A percentile compares a stretch with the other conserved stretches of the same genome.
phyloP scores from a whole-genome alignment of 176 grass and related monocot species.

The Canna indica region DNA sequence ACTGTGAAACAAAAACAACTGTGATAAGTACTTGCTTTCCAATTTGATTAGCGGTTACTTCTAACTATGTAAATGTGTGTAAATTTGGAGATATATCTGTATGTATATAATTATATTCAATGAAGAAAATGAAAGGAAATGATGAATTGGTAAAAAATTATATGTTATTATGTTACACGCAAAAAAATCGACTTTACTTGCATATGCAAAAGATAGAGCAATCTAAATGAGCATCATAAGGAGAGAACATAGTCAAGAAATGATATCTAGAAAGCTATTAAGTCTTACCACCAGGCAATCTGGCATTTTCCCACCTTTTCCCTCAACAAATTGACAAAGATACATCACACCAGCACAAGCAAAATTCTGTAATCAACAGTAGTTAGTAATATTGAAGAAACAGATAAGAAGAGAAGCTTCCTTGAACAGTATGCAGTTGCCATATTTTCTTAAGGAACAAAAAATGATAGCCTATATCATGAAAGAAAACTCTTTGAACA shows the following conservation, averaged over 20 bases:
- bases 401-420: neutral
- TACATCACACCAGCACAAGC: conserved; percentile 90
- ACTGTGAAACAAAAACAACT: neutral
- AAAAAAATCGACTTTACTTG: neutral
- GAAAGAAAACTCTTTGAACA: neutral
- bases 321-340: conserved; percentile 87
- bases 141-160: neutral
- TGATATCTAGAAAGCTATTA: neutral
- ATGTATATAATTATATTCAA: neutral
- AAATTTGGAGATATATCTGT: neutral
- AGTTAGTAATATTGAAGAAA: conserved; percentile 14
- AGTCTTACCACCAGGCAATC: conserved; percentile 40
- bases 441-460: neutral
- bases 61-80: neutral
- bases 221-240: neutral
- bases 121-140: neutral
- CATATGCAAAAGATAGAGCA: neutral
- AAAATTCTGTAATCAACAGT: conserved; percentile 55
- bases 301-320: conserved; percentile 81
- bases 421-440: neutral
- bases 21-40: neutral
- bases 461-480: neutral
- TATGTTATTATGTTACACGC: neutral
- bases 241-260: neutral
- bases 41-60: neutral